A percentile compares a stretch with the other conserved stretches of the same genome.
These are phyloP conservation scores for Mortierella sp. DNA, from an alignment of 371 early-diverging fungal species.

Conservation along the genomic window DNA sequence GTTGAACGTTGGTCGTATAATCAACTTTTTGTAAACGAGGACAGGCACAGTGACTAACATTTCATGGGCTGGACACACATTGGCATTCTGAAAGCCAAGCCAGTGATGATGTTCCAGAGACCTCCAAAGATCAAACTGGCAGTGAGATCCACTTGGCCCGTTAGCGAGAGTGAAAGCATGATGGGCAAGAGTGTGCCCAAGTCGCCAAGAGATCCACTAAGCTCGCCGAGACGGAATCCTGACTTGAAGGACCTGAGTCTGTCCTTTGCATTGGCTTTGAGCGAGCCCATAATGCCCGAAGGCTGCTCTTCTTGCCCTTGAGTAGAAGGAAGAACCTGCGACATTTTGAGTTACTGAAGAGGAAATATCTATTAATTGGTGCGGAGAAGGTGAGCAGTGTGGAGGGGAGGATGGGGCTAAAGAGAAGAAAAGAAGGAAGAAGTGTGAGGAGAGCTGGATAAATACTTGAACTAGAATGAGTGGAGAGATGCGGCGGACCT, in stretches of 20 bases:
- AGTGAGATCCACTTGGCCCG: constrained; percentile 83
- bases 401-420: neutral
- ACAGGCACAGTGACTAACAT: constrained; percentile 61
- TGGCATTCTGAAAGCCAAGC: constrained; percentile 83
- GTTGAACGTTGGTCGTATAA: too few species aligned
- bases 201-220: constrained; percentile 86
- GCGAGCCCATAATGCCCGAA: constrained; percentile 11
- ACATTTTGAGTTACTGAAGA: constrained; percentile 12
- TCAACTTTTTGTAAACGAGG: neutral
- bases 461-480: neutral
- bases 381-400: neutral
- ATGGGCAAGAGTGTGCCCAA: constrained; percentile 90
- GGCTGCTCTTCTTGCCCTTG: constrained; percentile 7
- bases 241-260: constrained; percentile 33
- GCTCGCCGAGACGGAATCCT: constrained; percentile 56
- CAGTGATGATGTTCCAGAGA: constrained; percentile 88
- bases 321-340: constrained; percentile 30
- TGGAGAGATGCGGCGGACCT: too few species aligned
- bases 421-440: neutral
- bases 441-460: neutral
- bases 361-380: too few species aligned
- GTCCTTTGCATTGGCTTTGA: constrained; percentile 30
- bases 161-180: constrained; percentile 82
- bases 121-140: constrained; percentile 91
- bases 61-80: constrained; percentile 92